A percentile compares a stretch with the other conserved stretches of the same genome.
Evolutionary conservation across 2,329 filamentous ascomycete genomes (phyloP).

Genomic region (Penicillium olsonii): DNA sequence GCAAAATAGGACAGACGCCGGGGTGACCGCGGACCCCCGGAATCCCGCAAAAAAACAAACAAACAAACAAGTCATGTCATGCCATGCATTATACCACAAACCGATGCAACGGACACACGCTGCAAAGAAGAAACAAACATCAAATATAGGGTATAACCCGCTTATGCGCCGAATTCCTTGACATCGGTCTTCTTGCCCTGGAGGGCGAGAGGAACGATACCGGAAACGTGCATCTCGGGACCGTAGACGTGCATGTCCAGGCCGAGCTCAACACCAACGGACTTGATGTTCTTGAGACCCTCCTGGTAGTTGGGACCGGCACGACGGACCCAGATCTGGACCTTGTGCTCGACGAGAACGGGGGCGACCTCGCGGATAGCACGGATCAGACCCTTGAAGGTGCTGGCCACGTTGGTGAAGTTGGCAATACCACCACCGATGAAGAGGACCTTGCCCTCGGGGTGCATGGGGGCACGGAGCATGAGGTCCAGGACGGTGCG

Average conservation of each 20-base stretch:
- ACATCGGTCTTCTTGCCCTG: conserved; percentile 61
- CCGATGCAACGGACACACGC: conserved; percentile 30
- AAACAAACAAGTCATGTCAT: conserved; percentile 35
- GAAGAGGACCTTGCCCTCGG: conserved; percentile 97
- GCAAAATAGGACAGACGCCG: conserved; percentile 28
- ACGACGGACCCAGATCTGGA: conserved; percentile 92
- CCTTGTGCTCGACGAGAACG: conserved; percentile 90
- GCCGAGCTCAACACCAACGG: conserved; percentile 87
- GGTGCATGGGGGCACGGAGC: conserved; percentile 81
- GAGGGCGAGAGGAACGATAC: conserved; percentile 92
- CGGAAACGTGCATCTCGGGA: conserved; percentile 84
- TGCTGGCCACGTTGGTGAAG: conserved; percentile 99
- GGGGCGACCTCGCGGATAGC: conserved; percentile 88
- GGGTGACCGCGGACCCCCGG: conserved; percentile 10
- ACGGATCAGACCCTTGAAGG: conserved; percentile 99
- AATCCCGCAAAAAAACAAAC: conserved; percentile 25
- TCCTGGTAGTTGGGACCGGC: conserved; percentile 99
- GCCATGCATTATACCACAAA: conserved; percentile 42
- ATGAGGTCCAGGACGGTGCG: conserved; percentile 96
- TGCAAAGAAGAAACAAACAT: conserved; percentile 29
- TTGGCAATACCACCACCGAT: conserved; percentile 99
- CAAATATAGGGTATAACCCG: conserved; percentile 25
- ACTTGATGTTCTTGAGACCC: conserved; percentile 99
- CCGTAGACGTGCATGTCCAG: conserved; percentile 92
- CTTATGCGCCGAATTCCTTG: conserved; percentile 59